Evolutionary conservation across 179 eudicot species (phyloP), one percentile per base, ranked within the genome.

Genomic region (Silene vulgaris): DNA sequence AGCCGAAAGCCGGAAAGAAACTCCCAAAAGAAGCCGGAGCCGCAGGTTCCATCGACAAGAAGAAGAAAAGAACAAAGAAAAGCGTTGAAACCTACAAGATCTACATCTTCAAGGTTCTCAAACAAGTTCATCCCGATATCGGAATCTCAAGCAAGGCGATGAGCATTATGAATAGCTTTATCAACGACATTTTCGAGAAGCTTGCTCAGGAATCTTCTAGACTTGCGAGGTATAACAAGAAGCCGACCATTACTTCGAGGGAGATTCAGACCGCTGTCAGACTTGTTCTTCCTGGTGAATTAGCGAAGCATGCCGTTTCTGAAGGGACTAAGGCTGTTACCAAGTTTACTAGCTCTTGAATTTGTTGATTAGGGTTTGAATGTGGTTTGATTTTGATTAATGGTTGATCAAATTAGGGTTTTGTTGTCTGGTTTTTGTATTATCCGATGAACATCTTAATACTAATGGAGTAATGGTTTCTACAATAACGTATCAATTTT

Each of bases 51-150:
- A 40, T n/a, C 0, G 70, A 65, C 21, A 68, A 68, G 72, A 68
- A 68, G 16, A 68, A 68, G 72, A 68, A 68, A 30, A 17, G 56
- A 2, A 37, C 19, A 5, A 68, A 68, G 48, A 68, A 68, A 50
- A 68, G 72, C 56, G 72, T 68, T 0, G 72, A 68, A 6, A 68
- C 72, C 3, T 68, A 68, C 72, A 68, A 68, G 72, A 68, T 68
- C 23, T 68, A 68, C 72, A 68, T 68, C 50, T 68, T 68, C 56
- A 68, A 68, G 56, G 71, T 68, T 8, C 48, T 68, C 13, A 68
- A 68, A 12, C 71, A 68, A 19, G 71, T 68, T 8, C 71, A 68
- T 8, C 71, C 71, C 5, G 71, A 68, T 8, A 68, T 68, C 28
- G 71, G 71, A 1, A 68, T 68, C 3, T 68, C 71, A 0, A 68